Percentiles rank a stretch among this genome's conserved stretches.
These are phyloP conservation scores for Geotrichum phurueaensis DNA, from an alignment of 1,139 yeast species.

Conservation along the genomic window DNA sequence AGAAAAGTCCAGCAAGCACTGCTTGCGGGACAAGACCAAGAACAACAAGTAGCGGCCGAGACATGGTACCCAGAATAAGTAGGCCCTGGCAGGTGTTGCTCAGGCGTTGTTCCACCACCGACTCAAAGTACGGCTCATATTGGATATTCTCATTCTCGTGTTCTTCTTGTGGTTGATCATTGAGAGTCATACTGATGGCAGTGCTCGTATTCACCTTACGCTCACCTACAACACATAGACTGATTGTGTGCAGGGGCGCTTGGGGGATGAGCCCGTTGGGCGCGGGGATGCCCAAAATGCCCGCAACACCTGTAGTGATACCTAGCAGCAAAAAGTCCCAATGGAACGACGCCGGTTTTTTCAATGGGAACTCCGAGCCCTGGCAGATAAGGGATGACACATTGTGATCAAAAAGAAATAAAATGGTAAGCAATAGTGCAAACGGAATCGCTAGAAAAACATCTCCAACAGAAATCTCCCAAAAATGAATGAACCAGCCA, in stretches of 20 bases:
- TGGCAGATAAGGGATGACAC: constrained; percentile 92
- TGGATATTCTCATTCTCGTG: constrained; percentile 33
- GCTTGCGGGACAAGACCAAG: constrained; percentile 90
- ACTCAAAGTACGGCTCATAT: constrained; percentile 21
- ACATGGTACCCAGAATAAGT: constrained; percentile 79
- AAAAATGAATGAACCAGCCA: constrained; percentile 76
- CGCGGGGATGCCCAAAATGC: constrained; percentile 84
- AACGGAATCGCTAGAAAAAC: constrained; percentile 89
- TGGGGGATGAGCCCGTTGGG: constrained; percentile 97
- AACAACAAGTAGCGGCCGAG: constrained; percentile 75
- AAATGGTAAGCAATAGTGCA: constrained; percentile 72
- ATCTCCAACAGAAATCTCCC: constrained; percentile 67
- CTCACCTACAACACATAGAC: constrained; percentile 50
- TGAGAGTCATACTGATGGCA: background rate
- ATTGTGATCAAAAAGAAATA: constrained; percentile 92
- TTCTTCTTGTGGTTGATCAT: background rate
- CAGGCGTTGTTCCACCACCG: constrained; percentile 83
- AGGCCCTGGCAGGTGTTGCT: constrained; percentile 82
- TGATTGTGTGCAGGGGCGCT: constrained; percentile 86
- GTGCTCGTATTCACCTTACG: background rate
- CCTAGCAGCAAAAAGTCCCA: constrained; percentile 88
- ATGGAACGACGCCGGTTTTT: constrained; percentile 84
- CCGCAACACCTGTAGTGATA: constrained; percentile 77
- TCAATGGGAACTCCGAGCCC: constrained; percentile 69
- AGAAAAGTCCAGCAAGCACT: constrained; percentile 83